Conservation (phyloP, 1,139 yeast species). For the Geotrichum bryndzae region DNA sequence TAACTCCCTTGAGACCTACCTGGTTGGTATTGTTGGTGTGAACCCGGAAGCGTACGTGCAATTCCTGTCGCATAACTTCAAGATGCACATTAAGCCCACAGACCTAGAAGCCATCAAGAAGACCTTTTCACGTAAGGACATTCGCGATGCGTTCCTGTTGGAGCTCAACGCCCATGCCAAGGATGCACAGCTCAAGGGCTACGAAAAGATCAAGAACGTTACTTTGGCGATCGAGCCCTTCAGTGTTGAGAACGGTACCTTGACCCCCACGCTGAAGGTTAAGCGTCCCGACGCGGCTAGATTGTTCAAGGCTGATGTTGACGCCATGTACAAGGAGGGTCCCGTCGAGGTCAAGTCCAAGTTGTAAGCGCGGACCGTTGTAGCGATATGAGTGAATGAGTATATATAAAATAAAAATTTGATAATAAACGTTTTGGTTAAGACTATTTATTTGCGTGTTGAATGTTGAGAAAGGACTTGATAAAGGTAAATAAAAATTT, state of each 20-base stretch:
- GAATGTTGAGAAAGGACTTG: too few relatives aligned
- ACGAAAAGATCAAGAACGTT: conserved; percentile 62
- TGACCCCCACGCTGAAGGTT: conserved; percentile 73
- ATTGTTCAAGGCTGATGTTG: conserved; percentile 45
- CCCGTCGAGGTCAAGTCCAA: conserved; percentile 24
- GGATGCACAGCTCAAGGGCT: conserved; percentile 39
- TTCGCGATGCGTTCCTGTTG: conserved; percentile 32
- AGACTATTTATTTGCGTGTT: too few relatives aligned
- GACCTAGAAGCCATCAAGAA: conserved; percentile 31
- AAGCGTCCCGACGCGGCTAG: conserved; percentile 56
- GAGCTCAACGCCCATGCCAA: conserved; percentile 33
- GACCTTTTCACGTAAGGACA: conserved; percentile 29
- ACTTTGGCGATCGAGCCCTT: conserved; percentile 60
- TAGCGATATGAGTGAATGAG: background rate
- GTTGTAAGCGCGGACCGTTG: background rate
- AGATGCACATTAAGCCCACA: conserved; percentile 23
- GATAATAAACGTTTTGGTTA: background rate
- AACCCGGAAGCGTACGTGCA: conserved; percentile 41
- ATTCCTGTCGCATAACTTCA: conserved; percentile 27
- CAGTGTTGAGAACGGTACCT: conserved; percentile 52
- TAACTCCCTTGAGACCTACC: conserved; percentile 51
- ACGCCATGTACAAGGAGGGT: conserved; percentile 58
- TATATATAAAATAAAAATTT: background rate
- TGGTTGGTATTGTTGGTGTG: conserved; percentile 62
- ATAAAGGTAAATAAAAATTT: too few relatives aligned